Evolutionary conservation across 2,329 filamentous ascomycete species (phyloP).

Genomic region (Pseudogymnoascus sp.): DNA sequence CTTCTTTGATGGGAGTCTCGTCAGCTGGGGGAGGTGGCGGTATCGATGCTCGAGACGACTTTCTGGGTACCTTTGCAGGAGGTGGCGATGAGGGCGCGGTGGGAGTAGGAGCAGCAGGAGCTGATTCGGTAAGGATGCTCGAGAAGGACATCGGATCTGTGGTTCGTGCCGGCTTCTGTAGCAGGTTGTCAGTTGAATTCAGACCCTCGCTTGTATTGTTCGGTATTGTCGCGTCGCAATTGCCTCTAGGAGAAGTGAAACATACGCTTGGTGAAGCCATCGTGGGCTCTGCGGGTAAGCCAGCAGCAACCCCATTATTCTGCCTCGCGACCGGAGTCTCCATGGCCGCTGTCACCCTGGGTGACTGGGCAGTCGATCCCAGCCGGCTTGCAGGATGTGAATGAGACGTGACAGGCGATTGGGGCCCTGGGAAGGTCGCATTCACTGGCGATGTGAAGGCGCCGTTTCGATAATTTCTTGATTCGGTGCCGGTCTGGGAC

Average conservation of each 20-base stretch:
- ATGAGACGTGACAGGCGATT: slow-evolving; percentile 44
- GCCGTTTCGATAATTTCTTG: slow-evolving; percentile 45
- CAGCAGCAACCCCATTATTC: slow-evolving; percentile 32
- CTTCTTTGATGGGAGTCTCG: slow-evolving; percentile 21
- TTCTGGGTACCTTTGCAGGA: slow-evolving; percentile 25
- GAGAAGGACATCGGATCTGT: slow-evolving; percentile 93
- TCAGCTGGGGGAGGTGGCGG: slow-evolving; percentile 18
- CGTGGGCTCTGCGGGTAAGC: slow-evolving; percentile 22
- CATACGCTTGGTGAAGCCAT: slow-evolving; percentile 22
- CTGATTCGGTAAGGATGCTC: slow-evolving; percentile 80
- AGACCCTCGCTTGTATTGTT: not conserved
- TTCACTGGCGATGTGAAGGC: slow-evolving; percentile 45
- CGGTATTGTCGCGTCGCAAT: not conserved
- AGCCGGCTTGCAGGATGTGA: slow-evolving; percentile 34
- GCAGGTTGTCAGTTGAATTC: slow-evolving; percentile 4
- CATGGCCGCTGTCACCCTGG: slow-evolving; percentile 31
- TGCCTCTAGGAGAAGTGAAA: slow-evolving; percentile 13
- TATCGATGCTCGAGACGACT: slow-evolving; percentile 24
- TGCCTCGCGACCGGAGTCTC: slow-evolving; percentile 44
- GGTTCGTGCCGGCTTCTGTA: slow-evolving; percentile 63
- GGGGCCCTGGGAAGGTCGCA: slow-evolving; percentile 38
- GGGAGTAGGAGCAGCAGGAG: slow-evolving; percentile 47
- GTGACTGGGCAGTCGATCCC: slow-evolving; percentile 27
- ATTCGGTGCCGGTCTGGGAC: slow-evolving; percentile 37
- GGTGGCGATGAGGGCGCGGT: slow-evolving; percentile 40